Base-by-base conservation (phyloP, 73 alveolate genomes). In the Stentor roeselii region DNA sequence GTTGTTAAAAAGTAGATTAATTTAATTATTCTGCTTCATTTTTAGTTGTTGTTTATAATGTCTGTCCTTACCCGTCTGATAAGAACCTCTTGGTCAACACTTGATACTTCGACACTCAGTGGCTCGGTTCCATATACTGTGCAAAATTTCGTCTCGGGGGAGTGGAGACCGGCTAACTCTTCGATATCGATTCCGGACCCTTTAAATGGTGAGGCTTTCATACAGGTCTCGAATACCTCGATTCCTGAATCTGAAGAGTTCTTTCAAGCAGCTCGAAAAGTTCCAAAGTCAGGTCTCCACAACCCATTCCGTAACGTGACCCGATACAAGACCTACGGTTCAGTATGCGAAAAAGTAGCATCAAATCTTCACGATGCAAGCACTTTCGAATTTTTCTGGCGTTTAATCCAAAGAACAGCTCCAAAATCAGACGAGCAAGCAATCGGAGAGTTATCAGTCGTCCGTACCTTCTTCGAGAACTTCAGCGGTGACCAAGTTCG, bases 401-500 rank as follows among this genome's bases (percentile, higher is more conserved):
- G 86, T 50, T 82, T 82, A 4, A 90, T 95, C 59, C 92, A 95
- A 82, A 89, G 98, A 83, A 93, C 86, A 27, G 89, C 90, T 35
- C 98, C 98, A 59, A 95, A 95, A 85, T 74, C 93, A 60, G 75
- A 76, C 3, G 91, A 90, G 1, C 92, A 95, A 78, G 95, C 96
- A 37, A 60, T 3, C 27, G 97, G 92, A 21, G 97, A 92, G 74
- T 36, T 92, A 3, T 78, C 27, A 11, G 92, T 92, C 4, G 89
- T 93, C 30, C 50, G 90, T 35, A 88, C 95, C 21, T 94, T 95
- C 93, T 88, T 92, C 31, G 94, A 94, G 75, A 95, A 95, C 95
- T 95, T 92, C 84, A 82, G 95, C 60, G 99, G 99, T 14, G 98
- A 95, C 89, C 82, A 90, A 39, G 98, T 95, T 58, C 82, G 99